These are phyloP conservation scores for Orychophragmus violaceus DNA, from an alignment of 345 rosid genomes.

Conservation along the genomic window DNA sequence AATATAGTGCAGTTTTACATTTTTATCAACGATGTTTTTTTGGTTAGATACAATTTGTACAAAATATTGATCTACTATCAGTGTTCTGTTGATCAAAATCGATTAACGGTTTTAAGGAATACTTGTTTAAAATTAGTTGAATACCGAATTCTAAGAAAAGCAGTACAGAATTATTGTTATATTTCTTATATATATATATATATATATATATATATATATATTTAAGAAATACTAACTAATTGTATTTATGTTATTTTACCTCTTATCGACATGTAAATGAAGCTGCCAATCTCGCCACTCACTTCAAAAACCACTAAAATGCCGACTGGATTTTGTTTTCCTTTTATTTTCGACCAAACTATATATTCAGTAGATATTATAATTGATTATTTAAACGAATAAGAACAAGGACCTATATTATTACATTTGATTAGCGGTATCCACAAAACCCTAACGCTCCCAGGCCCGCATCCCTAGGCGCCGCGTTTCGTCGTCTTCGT, in stretches of 20 bases:
- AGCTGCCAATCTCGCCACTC: not conserved
- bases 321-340: not conserved
- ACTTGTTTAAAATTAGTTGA: not conserved
- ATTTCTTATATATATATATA: not conserved
- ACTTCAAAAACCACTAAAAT: not conserved
- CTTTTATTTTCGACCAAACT: not conserved
- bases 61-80: not conserved
- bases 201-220: not conserved
- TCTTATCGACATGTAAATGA: not conserved
- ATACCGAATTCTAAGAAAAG: not conserved
- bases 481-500: no score
- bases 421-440: no score
- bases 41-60: not conserved
- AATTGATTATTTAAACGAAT: not conserved
- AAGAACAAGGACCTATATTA: constrained; percentile 17
- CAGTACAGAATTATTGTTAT: no score
- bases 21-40: not conserved
- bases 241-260: not conserved
- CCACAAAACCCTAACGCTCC: no score
- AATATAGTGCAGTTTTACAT: not conserved
- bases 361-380: not conserved
- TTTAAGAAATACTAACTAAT: not conserved
- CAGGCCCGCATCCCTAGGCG: no score
- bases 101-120: not conserved
- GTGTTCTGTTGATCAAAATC: not conserved